A percentile compares a stretch with the other conserved stretches of the same genome.
Evolutionary conservation across 169 alveolate species (phyloP).

Genomic region (Eimeria falciformis): DNA sequence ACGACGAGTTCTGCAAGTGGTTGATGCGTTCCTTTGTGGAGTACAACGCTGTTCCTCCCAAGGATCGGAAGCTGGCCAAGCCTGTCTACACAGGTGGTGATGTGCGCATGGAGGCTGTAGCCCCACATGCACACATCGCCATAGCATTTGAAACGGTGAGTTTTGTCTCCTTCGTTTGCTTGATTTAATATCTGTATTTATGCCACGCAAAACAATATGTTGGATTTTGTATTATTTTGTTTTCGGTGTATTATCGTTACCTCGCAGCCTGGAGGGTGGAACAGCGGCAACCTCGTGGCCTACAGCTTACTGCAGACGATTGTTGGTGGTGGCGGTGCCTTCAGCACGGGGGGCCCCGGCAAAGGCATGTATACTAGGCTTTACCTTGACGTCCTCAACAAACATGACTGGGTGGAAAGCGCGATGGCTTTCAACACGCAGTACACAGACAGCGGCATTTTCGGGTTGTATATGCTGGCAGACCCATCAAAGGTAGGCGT

Average conservation of each 20-base stretch:
- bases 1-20: slow-evolving; percentile 89
- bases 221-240: not conserved
- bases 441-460: slow-evolving; percentile 92
- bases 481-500: slow-evolving; percentile 56
- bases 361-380: slow-evolving; percentile 93
- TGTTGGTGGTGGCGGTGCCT: slow-evolving; percentile 95
- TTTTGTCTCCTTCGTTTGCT: not conserved
- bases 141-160: slow-evolving; percentile 87
- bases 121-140: slow-evolving; percentile 89
- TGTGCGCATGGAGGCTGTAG: slow-evolving; percentile 85
- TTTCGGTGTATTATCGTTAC: not conserved
- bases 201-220: not conserved
- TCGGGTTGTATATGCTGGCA: slow-evolving; percentile 87
- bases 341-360: slow-evolving; percentile 95
- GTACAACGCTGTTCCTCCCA: slow-evolving; percentile 89
- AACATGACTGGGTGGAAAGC: slow-evolving; percentile 90
- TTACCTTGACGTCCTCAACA: slow-evolving; percentile 88
- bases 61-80: slow-evolving; percentile 75
- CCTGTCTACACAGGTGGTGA: slow-evolving; percentile 92
- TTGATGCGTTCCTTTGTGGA: slow-evolving; percentile 90
- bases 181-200: not conserved
- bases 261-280: slow-evolving; percentile 75
- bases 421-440: slow-evolving; percentile 93
- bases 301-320: slow-evolving; percentile 89
- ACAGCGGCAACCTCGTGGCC: slow-evolving; percentile 86